Base-by-base conservation (phyloP, 2,329 filamentous ascomycete genomes). In the Aspergillus nomiae region DNA sequence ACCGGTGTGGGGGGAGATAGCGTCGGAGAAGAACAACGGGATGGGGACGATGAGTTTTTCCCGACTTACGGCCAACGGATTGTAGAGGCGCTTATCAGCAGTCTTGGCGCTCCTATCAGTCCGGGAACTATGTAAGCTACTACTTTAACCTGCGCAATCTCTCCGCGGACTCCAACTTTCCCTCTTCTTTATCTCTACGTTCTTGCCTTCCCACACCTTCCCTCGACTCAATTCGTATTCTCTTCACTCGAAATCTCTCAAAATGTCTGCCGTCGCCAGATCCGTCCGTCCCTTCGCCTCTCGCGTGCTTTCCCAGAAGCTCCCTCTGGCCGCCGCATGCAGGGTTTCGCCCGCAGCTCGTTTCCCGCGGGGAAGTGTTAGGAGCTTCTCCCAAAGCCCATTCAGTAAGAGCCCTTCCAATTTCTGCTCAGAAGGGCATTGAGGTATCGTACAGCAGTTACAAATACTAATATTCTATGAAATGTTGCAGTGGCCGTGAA, bases 401-500 rank as follows among this genome's bases (percentile, higher is more conserved):
- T 72, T 79, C 60, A 73, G 78, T 80, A 73, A 45, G 74, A 57
- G 62, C 56, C n/a, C 46, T 45, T 63, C 59, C 59, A 34, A 59
- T 45, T 55, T 36, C 14, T 21, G 12, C 46, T 62, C 34, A 38
- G 30, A 60, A 41, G 28, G 63, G 43, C 62, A 63, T 67, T 59
- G 54, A 24, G 19, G 26, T 28, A n/a, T 50, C 26, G 21, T 45
- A 43, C 56, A 58, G n/a, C 26, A 32, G 32, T 21, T 32, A 34
- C 58, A 32, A 55, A 69, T 66, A 65, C 70, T 76, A 69, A 76
- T 60, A 62, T 59, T 62, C 63, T 67, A 68, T 59, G 54, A 36
- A 51, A 66, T 59, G 32, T 34, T 65, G 43, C 60, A 83, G 81
- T 74, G 63, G 74, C 78, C 68, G 73, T 77, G 59, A 94, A 95